Evolutionary conservation across 768 basidiomycete species (phyloP).

Genomic region (Auriscalpium vulgare): DNA sequence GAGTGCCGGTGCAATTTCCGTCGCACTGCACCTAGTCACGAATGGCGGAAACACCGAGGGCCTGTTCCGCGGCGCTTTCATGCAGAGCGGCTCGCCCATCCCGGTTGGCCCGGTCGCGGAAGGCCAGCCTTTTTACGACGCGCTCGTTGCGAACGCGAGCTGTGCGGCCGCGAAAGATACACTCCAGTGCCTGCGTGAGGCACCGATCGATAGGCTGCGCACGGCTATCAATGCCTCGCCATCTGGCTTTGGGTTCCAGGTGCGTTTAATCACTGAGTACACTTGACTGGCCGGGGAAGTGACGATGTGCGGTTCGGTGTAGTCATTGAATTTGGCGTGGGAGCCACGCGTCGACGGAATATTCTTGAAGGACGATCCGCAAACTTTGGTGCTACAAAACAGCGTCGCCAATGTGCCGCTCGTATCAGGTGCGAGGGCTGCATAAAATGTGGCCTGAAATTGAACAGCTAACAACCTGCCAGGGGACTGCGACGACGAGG

Average conservation of each 20-base stretch:
- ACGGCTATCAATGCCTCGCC: constrained; percentile 12
- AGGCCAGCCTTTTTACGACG: constrained; percentile 16
- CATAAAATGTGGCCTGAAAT: not conserved
- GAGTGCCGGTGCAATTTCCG: constrained; percentile 44
- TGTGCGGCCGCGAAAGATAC: constrained; percentile 15
- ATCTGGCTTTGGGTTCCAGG: constrained; percentile 10
- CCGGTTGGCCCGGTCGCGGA: constrained; percentile 17
- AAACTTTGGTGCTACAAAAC: constrained; percentile 1
- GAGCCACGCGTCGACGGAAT: constrained; percentile 10
- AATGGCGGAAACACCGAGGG: constrained; percentile 28
- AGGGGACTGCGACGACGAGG: constrained; percentile 14
- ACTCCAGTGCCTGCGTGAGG: constrained; percentile 14
- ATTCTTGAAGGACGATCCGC: constrained; percentile 9
- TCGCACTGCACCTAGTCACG: constrained; percentile 33
- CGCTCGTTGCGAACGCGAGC: constrained; percentile 12
- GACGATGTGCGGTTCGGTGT: not conserved
- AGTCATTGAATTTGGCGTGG: constrained; percentile 3
- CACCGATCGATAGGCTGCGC: constrained; percentile 1
- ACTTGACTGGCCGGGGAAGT: too few relatives aligned
- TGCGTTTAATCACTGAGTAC: not conserved
- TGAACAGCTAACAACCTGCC: not conserved
- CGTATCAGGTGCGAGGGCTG: not conserved
- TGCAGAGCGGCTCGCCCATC: constrained; percentile 34
- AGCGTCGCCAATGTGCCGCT: constrained; percentile 7
- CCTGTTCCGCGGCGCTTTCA: constrained; percentile 34